phyloP scores from a whole-genome alignment of 2,329 filamentous ascomycete genomes.

The Ascosphaera pollenicola region DNA sequence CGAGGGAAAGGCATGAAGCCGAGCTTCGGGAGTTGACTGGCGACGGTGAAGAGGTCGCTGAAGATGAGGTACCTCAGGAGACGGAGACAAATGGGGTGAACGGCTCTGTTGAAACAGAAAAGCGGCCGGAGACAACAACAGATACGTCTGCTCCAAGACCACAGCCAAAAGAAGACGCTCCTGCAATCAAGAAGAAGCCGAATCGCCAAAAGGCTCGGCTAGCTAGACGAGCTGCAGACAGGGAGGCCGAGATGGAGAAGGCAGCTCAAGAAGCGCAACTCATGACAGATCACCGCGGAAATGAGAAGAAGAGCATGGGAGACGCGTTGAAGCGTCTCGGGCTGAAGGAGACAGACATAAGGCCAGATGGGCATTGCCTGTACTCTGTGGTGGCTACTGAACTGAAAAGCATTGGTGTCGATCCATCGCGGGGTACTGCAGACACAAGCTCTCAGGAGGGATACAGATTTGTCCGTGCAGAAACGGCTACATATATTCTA shows the following conservation, averaged over 20 bases:
- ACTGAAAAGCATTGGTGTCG: constrained; percentile 29
- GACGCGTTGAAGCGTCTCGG: constrained; percentile 38
- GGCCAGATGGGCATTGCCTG: constrained; percentile 82
- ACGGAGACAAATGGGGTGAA: constrained; percentile 13
- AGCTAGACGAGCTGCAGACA: constrained; percentile 69
- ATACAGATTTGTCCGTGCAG: constrained; percentile 47
- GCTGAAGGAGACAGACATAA: constrained; percentile 56
- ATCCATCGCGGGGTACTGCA: constrained; percentile 11
- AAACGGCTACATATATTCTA: constrained; percentile 58
- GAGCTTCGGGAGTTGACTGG: constrained; percentile 27
- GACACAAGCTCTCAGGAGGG: constrained; percentile 15
- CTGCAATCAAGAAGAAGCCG: constrained; percentile 39
- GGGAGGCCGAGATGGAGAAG: constrained; percentile 42
- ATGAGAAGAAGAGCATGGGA: constrained; percentile 50
- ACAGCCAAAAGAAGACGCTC: constrained; percentile 4
- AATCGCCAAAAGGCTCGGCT: constrained; percentile 84
- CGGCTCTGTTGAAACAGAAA: constrained; percentile 3
- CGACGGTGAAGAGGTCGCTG: constrained; percentile 8
- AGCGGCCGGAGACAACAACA: constrained; percentile 2
- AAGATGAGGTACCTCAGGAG: constrained; percentile 2
- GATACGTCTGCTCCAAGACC: constrained; percentile 5
- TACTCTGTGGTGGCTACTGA: constrained; percentile 86
- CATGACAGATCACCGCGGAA: constrained; percentile 49
- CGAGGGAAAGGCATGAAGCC: constrained; percentile 30
- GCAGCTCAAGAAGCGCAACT: constrained; percentile 54